Base-by-base conservation (phyloP, 192 early-diverging fungal species). In the Globomyces pollinis-pini region DNA sequence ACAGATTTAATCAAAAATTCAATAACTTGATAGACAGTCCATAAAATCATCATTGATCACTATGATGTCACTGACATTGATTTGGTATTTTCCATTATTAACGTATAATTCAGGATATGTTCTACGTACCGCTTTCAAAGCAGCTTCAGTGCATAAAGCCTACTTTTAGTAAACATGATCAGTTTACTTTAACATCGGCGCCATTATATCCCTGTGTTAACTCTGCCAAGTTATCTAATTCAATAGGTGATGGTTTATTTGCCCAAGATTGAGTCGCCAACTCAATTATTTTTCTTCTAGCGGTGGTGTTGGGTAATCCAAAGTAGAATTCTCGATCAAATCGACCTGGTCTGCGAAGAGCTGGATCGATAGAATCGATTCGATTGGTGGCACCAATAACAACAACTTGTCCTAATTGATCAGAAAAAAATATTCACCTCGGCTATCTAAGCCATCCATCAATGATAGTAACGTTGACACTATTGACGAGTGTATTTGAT, bases 281-380 rank as follows among this genome's bases (percentile, higher is more conserved):
- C 13, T 78, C 72, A 49, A 90, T 75, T 42, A 90, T 90, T n/a
- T 77, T 67, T 6, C 67, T 56, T 0, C 86, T 73, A 1, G 84
- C 87, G 1, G 58, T 63, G 18, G 62, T 67, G 33, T 75, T 65
- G 1, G 86, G 86, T 2, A 83, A 72, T 1, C 68, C 76, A 59
- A 89, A 89, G 64, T 80, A 84, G 30, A 89, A 79, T 50, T 86
- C 82, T 15, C 86, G 68, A 57, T 89, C 87, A 60, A 89, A 89
- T 24, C 87, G 67, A 24, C 50, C 87, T 4, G 85, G 86, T 13
- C 87, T 70, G 38, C 86, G 80, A 23, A 89, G 66, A 0, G 87
- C 87, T 7, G 87, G 87, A 64, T 89, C 87, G 2, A 87, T 77
- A 2, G 86, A 77, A 51, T 89, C 87, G 15, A 86, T 83, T 6